These are phyloP conservation scores for Talaromyces sp. DNA, from an alignment of 2,329 filamentous ascomycete species.

Conservation along the genomic window DNA sequence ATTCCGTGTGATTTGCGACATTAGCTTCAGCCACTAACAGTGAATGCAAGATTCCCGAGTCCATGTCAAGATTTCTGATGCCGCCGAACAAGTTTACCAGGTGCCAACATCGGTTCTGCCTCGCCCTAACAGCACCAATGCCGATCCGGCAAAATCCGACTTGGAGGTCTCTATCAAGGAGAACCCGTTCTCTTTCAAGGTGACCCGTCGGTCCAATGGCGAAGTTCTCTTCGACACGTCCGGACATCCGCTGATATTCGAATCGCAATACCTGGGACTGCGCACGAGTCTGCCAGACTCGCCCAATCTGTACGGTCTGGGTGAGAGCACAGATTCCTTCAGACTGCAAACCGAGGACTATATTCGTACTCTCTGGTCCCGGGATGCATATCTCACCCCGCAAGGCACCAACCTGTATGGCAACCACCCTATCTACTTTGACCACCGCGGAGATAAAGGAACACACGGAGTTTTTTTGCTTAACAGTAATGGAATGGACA, in stretches of 20 bases:
- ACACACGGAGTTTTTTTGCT: conserved; percentile 64
- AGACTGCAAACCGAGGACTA: conserved; percentile 64
- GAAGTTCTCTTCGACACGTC: conserved; percentile 62
- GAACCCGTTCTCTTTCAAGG: conserved; percentile 63
- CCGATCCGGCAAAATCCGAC: conserved; percentile 41
- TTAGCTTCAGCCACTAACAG: background rate
- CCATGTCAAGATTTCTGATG: conserved; percentile 69
- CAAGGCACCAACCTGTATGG: conserved; percentile 64
- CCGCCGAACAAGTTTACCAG: conserved; percentile 65
- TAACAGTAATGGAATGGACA: conserved; percentile 72
- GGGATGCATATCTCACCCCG: conserved; percentile 60
- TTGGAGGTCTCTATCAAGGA: conserved; percentile 47
- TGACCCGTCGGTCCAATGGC: conserved; percentile 34
- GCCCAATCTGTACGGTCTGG: conserved; percentile 71
- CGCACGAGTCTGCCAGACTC: conserved; percentile 63
- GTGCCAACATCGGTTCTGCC: conserved; percentile 65
- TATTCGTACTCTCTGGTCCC: conserved; percentile 64
- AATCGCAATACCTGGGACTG: conserved; percentile 70
- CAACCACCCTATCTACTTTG: conserved; percentile 69
- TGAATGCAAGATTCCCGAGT: conserved; percentile 45
- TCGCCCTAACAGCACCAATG: conserved; percentile 45
- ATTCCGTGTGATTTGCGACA: background rate
- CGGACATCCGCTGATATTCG: conserved; percentile 62
- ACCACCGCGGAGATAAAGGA: conserved; percentile 55
- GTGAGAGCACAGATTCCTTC: conserved; percentile 70